Evolutionary conservation across 768 basidiomycete genomes (phyloP).

Genomic region (Lepiota venenata): DNA sequence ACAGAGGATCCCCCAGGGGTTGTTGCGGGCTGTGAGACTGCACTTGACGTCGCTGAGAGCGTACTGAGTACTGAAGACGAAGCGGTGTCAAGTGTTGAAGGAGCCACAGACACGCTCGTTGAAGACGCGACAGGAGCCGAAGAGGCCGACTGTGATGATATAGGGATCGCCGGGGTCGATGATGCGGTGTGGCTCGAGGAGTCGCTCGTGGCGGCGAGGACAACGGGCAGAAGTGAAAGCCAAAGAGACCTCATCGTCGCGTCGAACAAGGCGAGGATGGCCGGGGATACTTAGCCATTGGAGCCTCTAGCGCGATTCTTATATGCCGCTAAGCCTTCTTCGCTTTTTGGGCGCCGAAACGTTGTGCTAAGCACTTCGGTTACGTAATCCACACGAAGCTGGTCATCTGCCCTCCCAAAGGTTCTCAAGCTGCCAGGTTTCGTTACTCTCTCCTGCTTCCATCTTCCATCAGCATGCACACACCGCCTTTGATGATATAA

Average conservation of each 20-base stretch:
- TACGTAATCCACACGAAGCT: conserved; percentile 1
- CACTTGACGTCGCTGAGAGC: background rate
- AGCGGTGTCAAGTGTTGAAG: background rate
- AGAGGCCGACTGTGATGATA: background rate
- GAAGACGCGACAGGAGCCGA: conserved; percentile 1
- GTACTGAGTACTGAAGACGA: background rate
- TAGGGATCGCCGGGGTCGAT: background rate
- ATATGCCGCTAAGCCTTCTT: background rate
- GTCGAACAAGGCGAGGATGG: background rate
- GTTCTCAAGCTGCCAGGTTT: background rate
- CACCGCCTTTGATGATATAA: background rate
- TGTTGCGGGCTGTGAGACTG: background rate
- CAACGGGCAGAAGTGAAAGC: conserved; percentile 6
- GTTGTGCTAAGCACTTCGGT: background rate
- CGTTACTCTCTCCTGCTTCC: background rate
- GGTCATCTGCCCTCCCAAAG: background rate
- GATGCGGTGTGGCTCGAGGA: background rate
- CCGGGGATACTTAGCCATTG: background rate
- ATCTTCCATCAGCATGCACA: background rate
- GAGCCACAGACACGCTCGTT: background rate
- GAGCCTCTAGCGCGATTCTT: conserved; percentile 1
- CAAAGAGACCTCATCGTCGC: conserved; percentile 5
- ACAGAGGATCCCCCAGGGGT: conserved; percentile 1
- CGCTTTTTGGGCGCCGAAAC: background rate
- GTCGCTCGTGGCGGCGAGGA: conserved; percentile 4